A percentile compares a stretch with the other conserved stretches of the same genome.
These are phyloP conservation scores for Grigorovia transvaalensis DNA, from an alignment of 805 yeast genomes.

Conservation along the genomic window DNA sequence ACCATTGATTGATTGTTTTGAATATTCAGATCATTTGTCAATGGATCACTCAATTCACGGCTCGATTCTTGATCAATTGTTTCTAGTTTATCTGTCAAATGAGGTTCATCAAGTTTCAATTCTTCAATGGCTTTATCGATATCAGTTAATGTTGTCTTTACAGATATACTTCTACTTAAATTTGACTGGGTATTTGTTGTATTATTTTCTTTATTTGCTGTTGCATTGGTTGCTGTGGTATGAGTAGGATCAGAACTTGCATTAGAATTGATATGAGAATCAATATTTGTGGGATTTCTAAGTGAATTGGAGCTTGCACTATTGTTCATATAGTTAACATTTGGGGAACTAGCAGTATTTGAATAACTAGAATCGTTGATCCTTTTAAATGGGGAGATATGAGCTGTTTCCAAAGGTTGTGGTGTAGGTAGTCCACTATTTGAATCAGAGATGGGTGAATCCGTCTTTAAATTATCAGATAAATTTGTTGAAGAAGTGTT, in stretches of 20 bases:
- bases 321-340: not conserved
- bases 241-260: not conserved
- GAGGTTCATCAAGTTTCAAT: conserved; percentile 31
- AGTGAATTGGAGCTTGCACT: no score
- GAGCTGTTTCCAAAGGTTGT: conserved; percentile 19
- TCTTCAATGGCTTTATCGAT: conserved; percentile 67
- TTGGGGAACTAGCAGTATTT: not conserved
- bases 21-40: not conserved
- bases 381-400: conserved; percentile 1
- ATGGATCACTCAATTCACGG: not conserved
- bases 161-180: conserved; percentile 30
- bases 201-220: not conserved
- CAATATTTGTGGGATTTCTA: no score
- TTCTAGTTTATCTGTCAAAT: not conserved
- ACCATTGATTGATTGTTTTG: conserved; percentile 5
- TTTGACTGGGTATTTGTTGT: not conserved
- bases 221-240: not conserved
- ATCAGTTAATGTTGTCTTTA: conserved; percentile 51
- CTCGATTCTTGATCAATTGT: not conserved
- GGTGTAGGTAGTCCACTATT: conserved; percentile 20
- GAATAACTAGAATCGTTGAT: conserved; percentile 1
- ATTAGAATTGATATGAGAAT: not conserved
- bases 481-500: conserved; percentile 20
- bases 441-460: conserved; percentile 7
- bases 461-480: not conserved